Evolutionary conservation across 441 rosid species (phyloP).

Genomic region (Mallotus repandus): DNA sequence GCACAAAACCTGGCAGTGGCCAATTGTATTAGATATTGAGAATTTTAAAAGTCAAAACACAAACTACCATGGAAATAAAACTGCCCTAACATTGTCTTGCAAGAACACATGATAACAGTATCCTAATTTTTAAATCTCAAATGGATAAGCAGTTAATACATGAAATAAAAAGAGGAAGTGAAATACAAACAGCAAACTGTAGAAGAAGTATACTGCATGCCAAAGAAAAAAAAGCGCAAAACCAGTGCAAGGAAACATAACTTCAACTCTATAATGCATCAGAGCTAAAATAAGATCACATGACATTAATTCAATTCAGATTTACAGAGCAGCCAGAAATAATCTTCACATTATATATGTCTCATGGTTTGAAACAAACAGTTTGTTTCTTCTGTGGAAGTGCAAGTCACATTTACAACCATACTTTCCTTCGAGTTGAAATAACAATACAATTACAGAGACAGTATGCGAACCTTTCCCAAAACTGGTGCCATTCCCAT

Average conservation of each 20-base stretch:
- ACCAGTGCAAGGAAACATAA: background rate
- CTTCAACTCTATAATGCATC: background rate
- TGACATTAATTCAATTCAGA: background rate
- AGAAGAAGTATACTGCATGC: background rate
- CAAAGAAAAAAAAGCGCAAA: background rate
- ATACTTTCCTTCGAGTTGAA: constrained; percentile 1
- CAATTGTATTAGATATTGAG: background rate
- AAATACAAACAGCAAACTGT: background rate
- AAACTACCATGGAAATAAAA: background rate
- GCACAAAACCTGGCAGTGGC: background rate
- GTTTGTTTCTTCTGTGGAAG: background rate
- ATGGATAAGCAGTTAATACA: background rate
- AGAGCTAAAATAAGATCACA: constrained; percentile 3
- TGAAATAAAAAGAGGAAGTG: background rate
- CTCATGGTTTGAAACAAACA: background rate
- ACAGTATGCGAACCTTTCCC: constrained; percentile 66
- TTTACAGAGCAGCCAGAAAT: background rate
- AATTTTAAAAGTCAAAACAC: background rate
- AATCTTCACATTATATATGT: background rate
- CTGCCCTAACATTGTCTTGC: constrained; percentile 2
- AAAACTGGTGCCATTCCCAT: constrained; percentile 99
- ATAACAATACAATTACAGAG: background rate
- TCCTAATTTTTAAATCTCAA: background rate
- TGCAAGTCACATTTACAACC: background rate
- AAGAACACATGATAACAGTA: background rate